A percentile compares a stretch with the other conserved stretches of the same genome.
Evolutionary conservation across 306 rosid species (phyloP).

Genomic region (Senna siamea): DNA sequence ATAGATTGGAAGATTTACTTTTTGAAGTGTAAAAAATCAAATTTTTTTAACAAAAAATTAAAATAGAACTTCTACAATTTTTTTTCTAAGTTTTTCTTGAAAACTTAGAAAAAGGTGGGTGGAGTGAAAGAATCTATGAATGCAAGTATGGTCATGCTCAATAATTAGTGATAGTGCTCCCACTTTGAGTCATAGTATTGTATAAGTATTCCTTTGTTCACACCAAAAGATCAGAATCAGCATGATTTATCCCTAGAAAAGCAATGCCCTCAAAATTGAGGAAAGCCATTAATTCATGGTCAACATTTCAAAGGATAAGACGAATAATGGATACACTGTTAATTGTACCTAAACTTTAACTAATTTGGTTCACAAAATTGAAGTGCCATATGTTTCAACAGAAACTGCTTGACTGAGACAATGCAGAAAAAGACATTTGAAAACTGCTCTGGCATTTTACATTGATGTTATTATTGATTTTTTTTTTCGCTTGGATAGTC

Average conservation of each 20-base stretch:
- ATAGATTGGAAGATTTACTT: too few relatives aligned
- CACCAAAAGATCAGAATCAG: constrained; percentile 39
- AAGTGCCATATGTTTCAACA: neutral
- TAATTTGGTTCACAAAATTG: neutral
- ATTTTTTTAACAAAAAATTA: too few relatives aligned
- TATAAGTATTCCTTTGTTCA: constrained; percentile 23
- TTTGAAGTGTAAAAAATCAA: too few relatives aligned
- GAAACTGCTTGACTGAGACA: neutral
- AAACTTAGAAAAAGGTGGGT: too few relatives aligned
- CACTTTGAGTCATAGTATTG: constrained; percentile 40
- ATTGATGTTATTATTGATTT: too few relatives aligned
- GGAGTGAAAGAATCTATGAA: neutral
- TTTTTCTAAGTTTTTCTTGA: too few relatives aligned
- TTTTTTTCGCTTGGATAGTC: too few relatives aligned
- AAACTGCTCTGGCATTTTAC: too few relatives aligned
- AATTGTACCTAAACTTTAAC: neutral
- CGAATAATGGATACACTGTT: neutral
- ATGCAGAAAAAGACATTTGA: too few relatives aligned
- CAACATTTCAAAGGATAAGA: neutral
- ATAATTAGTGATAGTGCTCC: constrained; percentile 47
- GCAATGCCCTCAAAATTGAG: neutral
- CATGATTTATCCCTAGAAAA: constrained; percentile 41
- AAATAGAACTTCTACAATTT: too few relatives aligned
- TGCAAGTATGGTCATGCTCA: constrained; percentile 13
- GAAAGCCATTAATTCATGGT: neutral